Percentiles rank a stretch among this genome's conserved stretches.
phyloP scores from a whole-genome alignment of 108 stramenopile genomes.

The Cylindrotheca fusiformis region DNA sequence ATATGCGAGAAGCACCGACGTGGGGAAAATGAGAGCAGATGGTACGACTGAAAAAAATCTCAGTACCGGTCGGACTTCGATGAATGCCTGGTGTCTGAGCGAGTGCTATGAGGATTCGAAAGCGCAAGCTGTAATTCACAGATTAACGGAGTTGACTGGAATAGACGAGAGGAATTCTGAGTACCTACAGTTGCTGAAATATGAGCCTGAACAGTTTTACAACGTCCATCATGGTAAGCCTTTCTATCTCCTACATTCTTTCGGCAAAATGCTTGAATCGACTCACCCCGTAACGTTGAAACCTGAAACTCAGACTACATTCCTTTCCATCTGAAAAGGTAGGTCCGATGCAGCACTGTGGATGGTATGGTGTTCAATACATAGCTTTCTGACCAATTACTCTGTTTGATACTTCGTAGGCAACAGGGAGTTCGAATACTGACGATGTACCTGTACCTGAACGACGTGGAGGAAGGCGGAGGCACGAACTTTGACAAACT shows the following conservation, averaged over 20 bases:
- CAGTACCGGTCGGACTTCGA: conserved; percentile 42
- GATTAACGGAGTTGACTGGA: conserved; percentile 59
- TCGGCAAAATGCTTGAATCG: too few species aligned
- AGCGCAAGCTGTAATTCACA: conserved; percentile 34
- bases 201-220: conserved; percentile 3
- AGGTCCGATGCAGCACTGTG: too few species aligned
- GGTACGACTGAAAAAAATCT: conserved; percentile 53
- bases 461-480: conserved; percentile 87
- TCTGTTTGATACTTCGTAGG: too few species aligned
- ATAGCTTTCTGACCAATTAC: too few species aligned
- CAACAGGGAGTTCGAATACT: conserved; percentile 79
- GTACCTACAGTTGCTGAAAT: conserved; percentile 49
- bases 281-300: too few species aligned
- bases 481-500: conserved; percentile 79
- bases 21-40: conserved; percentile 60
- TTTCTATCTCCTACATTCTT: too few species aligned
- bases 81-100: conserved; percentile 79
- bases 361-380: too few species aligned
- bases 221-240: neutral
- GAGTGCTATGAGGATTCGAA: conserved; percentile 51
- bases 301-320: too few species aligned
- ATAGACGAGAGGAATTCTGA: conserved; percentile 62
- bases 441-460: conserved; percentile 86
- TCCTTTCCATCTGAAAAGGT: neutral
- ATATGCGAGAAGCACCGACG: conserved; percentile 81